These are phyloP conservation scores for Exophiala sp. DNA, from an alignment of 2,329 filamentous ascomycete genomes.

Conservation along the genomic window DNA sequence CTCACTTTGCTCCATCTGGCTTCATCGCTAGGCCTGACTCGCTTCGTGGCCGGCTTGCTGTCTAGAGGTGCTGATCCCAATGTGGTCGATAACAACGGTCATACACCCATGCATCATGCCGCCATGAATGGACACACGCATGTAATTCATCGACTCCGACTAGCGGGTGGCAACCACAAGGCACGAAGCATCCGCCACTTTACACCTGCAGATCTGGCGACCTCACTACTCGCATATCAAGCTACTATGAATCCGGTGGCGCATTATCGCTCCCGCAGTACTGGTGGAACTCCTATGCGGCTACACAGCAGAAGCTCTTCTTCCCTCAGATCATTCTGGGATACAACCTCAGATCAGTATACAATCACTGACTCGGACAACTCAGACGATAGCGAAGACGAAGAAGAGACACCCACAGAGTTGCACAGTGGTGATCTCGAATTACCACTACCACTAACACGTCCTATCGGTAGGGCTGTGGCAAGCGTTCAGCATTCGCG, in stretches of 20 bases:
- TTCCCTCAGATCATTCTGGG: slow-evolving; percentile 66
- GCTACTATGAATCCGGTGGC: slow-evolving; percentile 61
- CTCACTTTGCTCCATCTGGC: slow-evolving; percentile 80
- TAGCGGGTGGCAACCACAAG: slow-evolving; percentile 68
- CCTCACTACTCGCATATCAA: slow-evolving; percentile 61
- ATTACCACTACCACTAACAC: background rate
- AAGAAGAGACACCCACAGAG: slow-evolving; percentile 15
- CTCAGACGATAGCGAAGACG: slow-evolving; percentile 43
- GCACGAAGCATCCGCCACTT: slow-evolving; percentile 67
- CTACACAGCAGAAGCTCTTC: slow-evolving; percentile 61
- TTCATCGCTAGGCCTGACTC: slow-evolving; percentile 68
- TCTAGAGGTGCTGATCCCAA: slow-evolving; percentile 75
- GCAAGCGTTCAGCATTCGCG: slow-evolving; percentile 16
- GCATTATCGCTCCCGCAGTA: slow-evolving; percentile 65
- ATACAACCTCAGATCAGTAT: slow-evolving; percentile 45
- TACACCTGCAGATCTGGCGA: slow-evolving; percentile 67
- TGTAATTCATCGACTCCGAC: slow-evolving; percentile 71
- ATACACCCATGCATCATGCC: slow-evolving; percentile 78
- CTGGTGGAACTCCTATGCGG: slow-evolving; percentile 52
- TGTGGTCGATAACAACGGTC: slow-evolving; percentile 71
- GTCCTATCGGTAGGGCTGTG: background rate
- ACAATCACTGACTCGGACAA: slow-evolving; percentile 42
- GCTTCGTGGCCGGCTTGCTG: slow-evolving; percentile 72
- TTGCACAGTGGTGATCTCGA: slow-evolving; percentile 9
- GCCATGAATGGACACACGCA: slow-evolving; percentile 71